Base-by-base conservation (phyloP, 148 eudicot species). In the Rhododendron ovatum region DNA sequence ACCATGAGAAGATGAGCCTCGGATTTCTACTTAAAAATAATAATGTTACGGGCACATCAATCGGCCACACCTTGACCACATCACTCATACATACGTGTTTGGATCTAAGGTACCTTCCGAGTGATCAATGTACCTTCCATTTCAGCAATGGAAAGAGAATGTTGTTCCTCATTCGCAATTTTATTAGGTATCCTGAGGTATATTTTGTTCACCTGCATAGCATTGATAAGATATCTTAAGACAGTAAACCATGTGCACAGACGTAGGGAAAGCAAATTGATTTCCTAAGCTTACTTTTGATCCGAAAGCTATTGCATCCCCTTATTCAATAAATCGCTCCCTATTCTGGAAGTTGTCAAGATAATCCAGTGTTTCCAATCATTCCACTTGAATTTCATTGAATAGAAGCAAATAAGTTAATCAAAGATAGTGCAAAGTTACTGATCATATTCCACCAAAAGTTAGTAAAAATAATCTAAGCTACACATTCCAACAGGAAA, bases 241-340 rank as follows among this genome's bases (percentile, higher is more conserved):
- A 71, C 0, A 18, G 17, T 28, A 71, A 30, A 71, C 20, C 37
- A 30, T 28, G 41, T 30, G 76, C 41, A 71, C 18, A 83, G 45
- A 28, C 51, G 59, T 30, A 80, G 63, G 63, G 35, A 76, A 87
- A 11, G 26, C 18, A 24, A 9, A 83, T 14, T 45, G 48, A 48
- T 86, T 13, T 71, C 74, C 80, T 81, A 84, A 77, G 83, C 93
- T 90, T 84, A 96, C 98, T 89, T 96, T 96, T 74, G 96, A 92
- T 90, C 94, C 94, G 86, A 96, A 94, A 50, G 96, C 93, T 79
- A 96, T 93, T 39, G 98, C 98, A 89, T 96, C 95, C 85, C 98
- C 96, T 91, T 94, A 98, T 82, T 96, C 96, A 87, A 98, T 96
- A 89, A 91, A 93, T 65, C 95, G 90, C 89, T 91, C 89, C 84